These are phyloP conservation scores for Cystoderma amianthinum DNA, from an alignment of 768 basidiomycete genomes.

Conservation along the genomic window DNA sequence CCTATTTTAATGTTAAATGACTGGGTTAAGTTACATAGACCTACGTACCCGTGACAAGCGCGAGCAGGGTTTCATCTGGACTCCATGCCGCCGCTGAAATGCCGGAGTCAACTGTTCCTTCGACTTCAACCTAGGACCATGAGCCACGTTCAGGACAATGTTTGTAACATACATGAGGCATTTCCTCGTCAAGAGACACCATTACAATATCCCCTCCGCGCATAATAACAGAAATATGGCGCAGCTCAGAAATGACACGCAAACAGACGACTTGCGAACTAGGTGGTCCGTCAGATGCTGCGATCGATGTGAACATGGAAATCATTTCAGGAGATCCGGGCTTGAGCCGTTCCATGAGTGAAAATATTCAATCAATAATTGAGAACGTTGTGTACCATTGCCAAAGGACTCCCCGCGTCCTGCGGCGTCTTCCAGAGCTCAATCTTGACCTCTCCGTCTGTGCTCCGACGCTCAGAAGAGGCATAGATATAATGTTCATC, in stretches of 20 bases:
- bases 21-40: background rate
- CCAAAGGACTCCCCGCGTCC: constrained; percentile 8
- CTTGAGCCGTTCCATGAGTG: constrained; percentile 5
- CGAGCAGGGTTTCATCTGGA: constrained; percentile 86
- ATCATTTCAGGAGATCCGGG: constrained; percentile 19
- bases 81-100: constrained; percentile 83
- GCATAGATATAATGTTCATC: constrained; percentile 57
- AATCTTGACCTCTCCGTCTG: constrained; percentile 46
- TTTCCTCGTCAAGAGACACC: constrained; percentile 45
- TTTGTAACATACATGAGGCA: constrained; percentile 31
- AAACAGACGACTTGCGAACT: constrained; percentile 52
- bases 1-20: constrained; percentile 25
- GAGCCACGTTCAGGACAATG: constrained; percentile 7
- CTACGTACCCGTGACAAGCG: constrained; percentile 66
- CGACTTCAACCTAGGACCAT: constrained; percentile 58
- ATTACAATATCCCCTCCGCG: constrained; percentile 81
- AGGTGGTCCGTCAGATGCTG: constrained; percentile 16
- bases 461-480: constrained; percentile 40
- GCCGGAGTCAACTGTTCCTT: constrained; percentile 83
- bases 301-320: constrained; percentile 28
- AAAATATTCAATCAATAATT: background rate
- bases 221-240: constrained; percentile 58
- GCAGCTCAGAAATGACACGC: constrained; percentile 66
- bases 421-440: constrained; percentile 48
- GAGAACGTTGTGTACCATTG: constrained; percentile 11